A percentile compares a stretch with the other conserved stretches of the same genome.
Evolutionary conservation across 768 basidiomycete species (phyloP).

Genomic region (Tricholoma terreum): DNA sequence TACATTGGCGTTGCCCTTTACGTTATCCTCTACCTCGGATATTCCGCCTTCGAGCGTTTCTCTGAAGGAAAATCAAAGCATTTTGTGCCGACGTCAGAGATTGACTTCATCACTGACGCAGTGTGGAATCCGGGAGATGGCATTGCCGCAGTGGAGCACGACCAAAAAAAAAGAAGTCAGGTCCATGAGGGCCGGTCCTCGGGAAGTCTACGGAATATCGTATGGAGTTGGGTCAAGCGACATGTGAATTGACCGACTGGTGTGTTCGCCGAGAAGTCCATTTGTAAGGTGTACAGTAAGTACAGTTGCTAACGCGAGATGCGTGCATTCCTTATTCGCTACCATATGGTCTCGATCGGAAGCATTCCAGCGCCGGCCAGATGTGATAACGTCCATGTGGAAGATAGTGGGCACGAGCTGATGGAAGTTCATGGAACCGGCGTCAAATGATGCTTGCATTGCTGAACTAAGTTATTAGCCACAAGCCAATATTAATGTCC

Average conservation of each 20-base stretch:
- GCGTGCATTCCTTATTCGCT: neutral
- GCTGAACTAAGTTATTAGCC: too few species aligned
- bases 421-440: too few species aligned
- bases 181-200: neutral
- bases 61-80: conserved; percentile 26
- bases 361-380: too few species aligned
- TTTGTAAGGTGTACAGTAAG: too few species aligned
- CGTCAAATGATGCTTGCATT: too few species aligned
- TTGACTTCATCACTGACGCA: conserved; percentile 54
- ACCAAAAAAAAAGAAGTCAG: neutral
- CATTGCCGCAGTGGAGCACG: neutral
- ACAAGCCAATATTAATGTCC: too few species aligned
- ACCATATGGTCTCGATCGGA: neutral
- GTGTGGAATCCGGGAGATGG: conserved; percentile 46
- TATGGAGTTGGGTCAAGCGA: conserved; percentile 3
- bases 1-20: conserved; percentile 53
- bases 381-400: too few species aligned
- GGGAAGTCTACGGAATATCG: neutral
- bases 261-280: neutral
- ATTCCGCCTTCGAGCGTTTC: conserved; percentile 37
- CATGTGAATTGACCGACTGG: conserved; percentile 6
- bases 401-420: too few species aligned
- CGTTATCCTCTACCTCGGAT: conserved; percentile 42
- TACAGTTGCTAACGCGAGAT: too few species aligned
- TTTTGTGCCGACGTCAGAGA: conserved; percentile 39